Conservation (phyloP, 2,329 filamentous ascomycete species). For the Calonectria pauciramosa region DNA sequence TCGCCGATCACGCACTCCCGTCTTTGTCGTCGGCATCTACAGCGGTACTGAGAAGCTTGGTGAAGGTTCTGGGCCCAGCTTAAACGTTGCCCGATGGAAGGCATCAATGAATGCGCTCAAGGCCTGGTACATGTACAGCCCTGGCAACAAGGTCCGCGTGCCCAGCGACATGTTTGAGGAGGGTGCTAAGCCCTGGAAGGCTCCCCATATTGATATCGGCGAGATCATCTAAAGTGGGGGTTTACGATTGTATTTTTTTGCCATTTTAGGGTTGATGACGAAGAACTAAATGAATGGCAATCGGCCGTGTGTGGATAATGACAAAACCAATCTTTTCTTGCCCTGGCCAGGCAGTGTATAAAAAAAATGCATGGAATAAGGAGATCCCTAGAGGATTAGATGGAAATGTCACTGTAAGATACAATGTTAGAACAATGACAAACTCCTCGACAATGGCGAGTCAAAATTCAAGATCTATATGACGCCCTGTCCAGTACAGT, state of each 20-base stretch:
- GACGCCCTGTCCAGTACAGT: constrained; percentile 46
- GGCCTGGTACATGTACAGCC: constrained; percentile 96
- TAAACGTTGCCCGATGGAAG: constrained; percentile 82
- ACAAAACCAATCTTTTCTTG: constrained; percentile 39
- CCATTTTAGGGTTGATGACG: constrained; percentile 25
- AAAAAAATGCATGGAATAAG: constrained; percentile 47
- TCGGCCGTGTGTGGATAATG: constrained; percentile 45
- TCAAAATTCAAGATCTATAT: constrained; percentile 42
- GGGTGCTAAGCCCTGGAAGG: constrained; percentile 74
- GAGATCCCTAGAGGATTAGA: constrained; percentile 38
- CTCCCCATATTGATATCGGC: constrained; percentile 77
- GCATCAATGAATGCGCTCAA: constrained; percentile 90
- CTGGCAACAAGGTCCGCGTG: constrained; percentile 72
- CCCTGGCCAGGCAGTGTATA: constrained; percentile 48
- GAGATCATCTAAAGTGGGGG: constrained; percentile 69
- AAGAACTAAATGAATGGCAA: constrained; percentile 33
- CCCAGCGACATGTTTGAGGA: constrained; percentile 78
- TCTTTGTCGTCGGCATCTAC: constrained; percentile 95
- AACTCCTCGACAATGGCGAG: constrained; percentile 43
- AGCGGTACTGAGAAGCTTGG: constrained; percentile 92
- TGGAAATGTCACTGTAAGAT: constrained; percentile 54
- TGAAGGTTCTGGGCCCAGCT: constrained; percentile 84
- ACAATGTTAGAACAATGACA: constrained; percentile 56
- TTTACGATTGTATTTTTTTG: constrained; percentile 36
- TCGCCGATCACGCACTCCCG: constrained; percentile 84